Evolutionary conservation across 2,329 filamentous ascomycete species (phyloP), one percentile per base, ranked within the genome.

Genomic region (Epichloe aotearoae): DNA sequence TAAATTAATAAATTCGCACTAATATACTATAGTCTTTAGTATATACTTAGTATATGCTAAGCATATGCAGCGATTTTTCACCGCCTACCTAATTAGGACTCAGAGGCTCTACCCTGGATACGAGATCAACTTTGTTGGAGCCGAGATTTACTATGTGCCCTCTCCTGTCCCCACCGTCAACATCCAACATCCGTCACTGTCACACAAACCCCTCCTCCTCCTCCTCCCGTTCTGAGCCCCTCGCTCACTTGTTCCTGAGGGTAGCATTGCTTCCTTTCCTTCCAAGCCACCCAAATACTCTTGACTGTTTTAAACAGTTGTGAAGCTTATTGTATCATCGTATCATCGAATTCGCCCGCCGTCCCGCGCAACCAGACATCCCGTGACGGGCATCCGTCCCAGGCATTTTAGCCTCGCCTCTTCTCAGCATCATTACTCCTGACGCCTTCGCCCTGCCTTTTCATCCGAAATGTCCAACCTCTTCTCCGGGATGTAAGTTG

Each of bases 401-500:
- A 34, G 15, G 50, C 30, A 46, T 37, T 43, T 47, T 7, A 41
- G 40, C 20, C 42, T 46, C 37, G 30, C 36, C 10, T 30, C 30
- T 11, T 11, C 23, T 54, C 42, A 30, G 34, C 53, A 26, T 55
- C 37, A 33, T 30, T 47, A 39, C 41, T 49, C 33, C 50, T 48
- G 44, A 46, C 39, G 42, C 43, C 45, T 49, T 34, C 47, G 44
- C 50, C 50, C 51, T 53, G 47, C 52, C 45, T 44, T 50, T 53
- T 46, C 46, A 45, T 45, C 37, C 59, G 69, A 60, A 63, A 80
- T 79, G 76, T 79, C 76, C 59, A 79, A 78, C 68, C 68, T 80
- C 59, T 79, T 80, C 64, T 79, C 76, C 61, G 76, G 76, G 66
- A 79, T 80, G 76, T 80, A 70, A 76, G 76, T 77, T 55, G 51